Base-by-base conservation (phyloP, 148 eudicot genomes). In the Pouteria glomerata region DNA sequence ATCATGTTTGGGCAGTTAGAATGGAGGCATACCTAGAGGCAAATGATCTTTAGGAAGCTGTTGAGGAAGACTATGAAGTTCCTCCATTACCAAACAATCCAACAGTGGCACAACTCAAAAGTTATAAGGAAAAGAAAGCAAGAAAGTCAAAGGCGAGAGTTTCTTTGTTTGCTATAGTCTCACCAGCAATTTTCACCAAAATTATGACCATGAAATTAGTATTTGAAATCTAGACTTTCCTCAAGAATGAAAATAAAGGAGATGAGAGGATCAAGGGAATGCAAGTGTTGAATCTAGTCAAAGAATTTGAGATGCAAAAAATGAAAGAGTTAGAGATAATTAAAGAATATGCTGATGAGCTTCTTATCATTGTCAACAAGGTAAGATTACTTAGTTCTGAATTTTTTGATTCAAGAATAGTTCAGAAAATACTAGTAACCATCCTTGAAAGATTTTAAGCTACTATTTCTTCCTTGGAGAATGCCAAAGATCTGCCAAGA, bases 341-440 rank as follows among this genome's bases (percentile, higher is more conserved):
- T 15, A 59, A 14, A 26, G 35, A 59, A 19, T 59, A 26, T 59
- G 63, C 34, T 26, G 4, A 59, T 11, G 10, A 59, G 29, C 31
- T 57, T 10, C 61, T 57, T 57, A 24, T 2, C 61, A 57, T 57
- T 57, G 61, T n/a, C 21, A 57, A 26, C 61, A 21, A 26, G 14
- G 31, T 57, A 21, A 57, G 31, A 8, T n/a, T 57, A 4, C 61
- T 57, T 26, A 27, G 61, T 26, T 57, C 61, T 21, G 27, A 21
- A 21, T 26, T 57, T 26, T 21, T 15, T 27, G 63, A 59, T 34
- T 70, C 41, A 27, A 65, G 66, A 34, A 72, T 77, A 41, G 60
- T 77, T 18, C 57, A 77, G 23, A 77, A 71, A 35, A 57, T 77
- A 11, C 80, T 57, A 44, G 76, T 77, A 3, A 71, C 68, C 1